A percentile compares a stretch with the other conserved stretches of the same genome.
Conservation (phyloP, 2,329 filamentous ascomycete genomes). For the Talaromyces amestolkiae region DNA sequence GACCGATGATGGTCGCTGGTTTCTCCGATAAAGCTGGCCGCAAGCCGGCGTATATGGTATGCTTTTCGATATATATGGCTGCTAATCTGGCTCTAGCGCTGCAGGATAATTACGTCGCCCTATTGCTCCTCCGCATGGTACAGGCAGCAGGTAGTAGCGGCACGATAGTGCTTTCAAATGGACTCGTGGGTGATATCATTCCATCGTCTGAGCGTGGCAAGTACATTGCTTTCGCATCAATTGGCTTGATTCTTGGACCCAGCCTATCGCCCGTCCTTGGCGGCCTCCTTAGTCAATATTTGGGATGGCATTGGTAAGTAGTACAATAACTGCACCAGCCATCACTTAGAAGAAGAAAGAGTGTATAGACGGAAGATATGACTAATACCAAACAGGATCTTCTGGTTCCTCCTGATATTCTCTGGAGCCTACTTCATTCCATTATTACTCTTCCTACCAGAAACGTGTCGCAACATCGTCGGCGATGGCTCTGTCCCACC, state of each 20-base stretch:
- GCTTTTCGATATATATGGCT: constrained; percentile 47
- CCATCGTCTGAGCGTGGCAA: constrained; percentile 38
- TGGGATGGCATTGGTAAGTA: constrained; percentile 32
- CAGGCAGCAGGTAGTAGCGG: constrained; percentile 39
- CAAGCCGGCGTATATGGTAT: constrained; percentile 51
- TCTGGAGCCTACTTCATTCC: constrained; percentile 37
- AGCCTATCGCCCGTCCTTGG: constrained; percentile 37
- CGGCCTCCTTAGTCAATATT: constrained; percentile 35
- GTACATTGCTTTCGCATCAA: constrained; percentile 39
- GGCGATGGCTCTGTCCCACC: constrained; percentile 38
- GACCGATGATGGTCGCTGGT: constrained; percentile 52
- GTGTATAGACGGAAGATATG: no score
- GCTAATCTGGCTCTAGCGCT: constrained; percentile 41
- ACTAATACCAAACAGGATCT: constrained; percentile 27
- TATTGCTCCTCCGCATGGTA: constrained; percentile 37
- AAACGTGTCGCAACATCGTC: constrained; percentile 38
- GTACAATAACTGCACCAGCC: background rate
- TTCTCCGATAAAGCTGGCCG: constrained; percentile 53
- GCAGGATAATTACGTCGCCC: constrained; percentile 32
- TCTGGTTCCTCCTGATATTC: constrained; percentile 32
- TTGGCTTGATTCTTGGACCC: constrained; percentile 25
- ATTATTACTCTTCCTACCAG: constrained; percentile 37
- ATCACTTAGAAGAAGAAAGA: no score
- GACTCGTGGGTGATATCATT: constrained; percentile 40
- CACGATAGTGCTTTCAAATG: constrained; percentile 41